These are phyloP conservation scores for Apiospora arundinis DNA, from an alignment of 2,329 filamentous ascomycete genomes.

Conservation along the genomic window DNA sequence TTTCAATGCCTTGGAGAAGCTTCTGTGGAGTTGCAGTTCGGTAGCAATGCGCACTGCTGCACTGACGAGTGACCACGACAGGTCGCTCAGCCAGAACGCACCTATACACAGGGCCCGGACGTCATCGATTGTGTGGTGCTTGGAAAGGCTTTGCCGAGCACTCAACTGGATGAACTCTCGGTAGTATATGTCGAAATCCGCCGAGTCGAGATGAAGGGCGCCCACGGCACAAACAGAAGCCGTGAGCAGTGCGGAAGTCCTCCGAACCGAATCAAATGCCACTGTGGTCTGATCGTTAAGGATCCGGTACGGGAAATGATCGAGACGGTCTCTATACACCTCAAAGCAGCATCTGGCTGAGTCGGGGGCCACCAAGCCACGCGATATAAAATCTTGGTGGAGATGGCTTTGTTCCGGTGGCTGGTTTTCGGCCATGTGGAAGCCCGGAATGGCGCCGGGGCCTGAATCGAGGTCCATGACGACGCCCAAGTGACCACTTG, in stretches of 20 bases:
- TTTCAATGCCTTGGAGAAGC: constrained; percentile 54
- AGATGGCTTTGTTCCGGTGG: not conserved
- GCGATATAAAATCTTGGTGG: constrained; percentile 43
- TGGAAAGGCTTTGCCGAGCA: constrained; percentile 18
- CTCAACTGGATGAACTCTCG: constrained; percentile 20
- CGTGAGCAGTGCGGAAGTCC: constrained; percentile 59
- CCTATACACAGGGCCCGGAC: constrained; percentile 67
- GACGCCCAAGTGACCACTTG: constrained; percentile 3
- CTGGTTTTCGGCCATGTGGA: constrained; percentile 5
- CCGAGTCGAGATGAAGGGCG: constrained; percentile 52
- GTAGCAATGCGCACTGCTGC: constrained; percentile 64
- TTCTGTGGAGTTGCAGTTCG: constrained; percentile 62
- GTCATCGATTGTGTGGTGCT: constrained; percentile 62
- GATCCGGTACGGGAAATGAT: constrained; percentile 56
- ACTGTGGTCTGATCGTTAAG: constrained; percentile 50
- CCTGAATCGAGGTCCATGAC: constrained; percentile 25
- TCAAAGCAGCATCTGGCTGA: constrained; percentile 57
- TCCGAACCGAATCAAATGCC: constrained; percentile 57
- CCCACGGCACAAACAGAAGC: constrained; percentile 63
- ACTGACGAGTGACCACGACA: constrained; percentile 62
- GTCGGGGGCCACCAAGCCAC: constrained; percentile 49
- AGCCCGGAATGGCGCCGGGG: constrained; percentile 22
- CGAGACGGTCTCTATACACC: constrained; percentile 56
- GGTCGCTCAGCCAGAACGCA: constrained; percentile 68
- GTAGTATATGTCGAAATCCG: constrained; percentile 22